Percentiles rank a stretch among this genome's conserved stretches.
These are phyloP conservation scores for Carex littledalei DNA, from an alignment of 176 grass and related monocot species.

Conservation along the genomic window DNA sequence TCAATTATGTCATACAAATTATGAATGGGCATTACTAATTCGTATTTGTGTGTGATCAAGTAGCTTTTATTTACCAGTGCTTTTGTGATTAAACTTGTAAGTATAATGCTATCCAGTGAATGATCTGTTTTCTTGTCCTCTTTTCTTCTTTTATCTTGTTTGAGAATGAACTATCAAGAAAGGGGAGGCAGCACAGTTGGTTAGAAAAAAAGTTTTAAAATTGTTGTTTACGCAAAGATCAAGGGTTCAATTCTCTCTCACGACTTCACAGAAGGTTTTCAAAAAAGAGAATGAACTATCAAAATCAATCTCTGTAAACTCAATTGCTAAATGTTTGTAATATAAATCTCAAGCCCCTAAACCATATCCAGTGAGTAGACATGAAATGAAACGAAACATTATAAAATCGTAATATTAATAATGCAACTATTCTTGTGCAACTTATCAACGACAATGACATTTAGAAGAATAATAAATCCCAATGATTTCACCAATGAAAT, in stretches of 20 bases:
- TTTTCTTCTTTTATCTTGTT: neutral
- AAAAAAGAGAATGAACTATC: neutral
- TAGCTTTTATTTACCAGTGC: neutral
- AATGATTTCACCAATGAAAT: neutral
- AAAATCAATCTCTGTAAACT: neutral
- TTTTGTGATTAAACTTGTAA: neutral
- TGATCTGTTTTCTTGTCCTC: neutral
- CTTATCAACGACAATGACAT: neutral
- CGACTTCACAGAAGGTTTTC: no score
- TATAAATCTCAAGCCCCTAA: no score
- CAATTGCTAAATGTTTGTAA: neutral
- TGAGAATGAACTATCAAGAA: neutral
- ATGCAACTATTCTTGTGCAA: neutral
- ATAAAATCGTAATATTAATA: neutral
- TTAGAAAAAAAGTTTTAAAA: no score
- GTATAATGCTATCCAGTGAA: neutral
- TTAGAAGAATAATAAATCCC: neutral
- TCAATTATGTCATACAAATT: neutral
- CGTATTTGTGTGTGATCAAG: neutral
- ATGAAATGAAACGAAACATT: neutral
- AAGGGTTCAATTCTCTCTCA: no score
- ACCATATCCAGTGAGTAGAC: no score
- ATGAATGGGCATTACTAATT: neutral
- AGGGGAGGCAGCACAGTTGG: no score
- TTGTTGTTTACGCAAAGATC: no score